Evolutionary conservation across 371 early-diverging fungal species (phyloP), one percentile per base, ranked within the genome.

Genomic region (Batrachochytrium dendrobatidis): DNA sequence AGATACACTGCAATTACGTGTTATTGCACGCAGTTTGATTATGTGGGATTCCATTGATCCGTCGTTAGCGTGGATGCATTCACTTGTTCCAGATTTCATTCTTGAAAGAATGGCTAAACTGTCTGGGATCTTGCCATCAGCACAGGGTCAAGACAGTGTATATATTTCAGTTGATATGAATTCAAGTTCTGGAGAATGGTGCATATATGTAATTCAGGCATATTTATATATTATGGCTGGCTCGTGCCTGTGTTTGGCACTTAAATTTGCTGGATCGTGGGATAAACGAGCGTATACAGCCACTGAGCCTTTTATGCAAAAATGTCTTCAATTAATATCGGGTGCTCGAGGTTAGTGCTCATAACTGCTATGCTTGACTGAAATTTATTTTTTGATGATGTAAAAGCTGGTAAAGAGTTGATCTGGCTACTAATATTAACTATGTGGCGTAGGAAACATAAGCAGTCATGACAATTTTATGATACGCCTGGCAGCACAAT

Each of bases 241-340:
- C 0, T 79, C 86, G 0, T 89, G 89, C 63, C 79, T 91, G 53
- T 77, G 82, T 8, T 70, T 95, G 1, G 90, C 86, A 0, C 71
- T 95, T 15, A 84, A 85, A 31, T 89, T 72, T 64, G 93, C 91
- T 1, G 95, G 95, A 0, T 79, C 93, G 0, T 74, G 72, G 5
- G 71, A 89, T 53, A 55, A 66, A 34, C 51, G 59, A 1, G 88
- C 86, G 0, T 68, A 75, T 79, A 49, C 43, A 62, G 18, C 79
- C 28, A 49, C 88, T 3, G 49, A 82, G n/a, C 31, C 58, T 6
- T 65, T 72, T 34, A 58, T 88, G 8, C 82, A 86, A 53, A 15
- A 22, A 26, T 12, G 50, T 12, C 22, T 50, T 50, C 50, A 22
- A 22, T 12, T 12, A 50, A 22, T 50, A 50, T 50, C n/a, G 50